These are phyloP conservation scores for Magnaporthiopsis incrustans DNA, from an alignment of 2,329 filamentous ascomycete genomes.

Conservation along the genomic window DNA sequence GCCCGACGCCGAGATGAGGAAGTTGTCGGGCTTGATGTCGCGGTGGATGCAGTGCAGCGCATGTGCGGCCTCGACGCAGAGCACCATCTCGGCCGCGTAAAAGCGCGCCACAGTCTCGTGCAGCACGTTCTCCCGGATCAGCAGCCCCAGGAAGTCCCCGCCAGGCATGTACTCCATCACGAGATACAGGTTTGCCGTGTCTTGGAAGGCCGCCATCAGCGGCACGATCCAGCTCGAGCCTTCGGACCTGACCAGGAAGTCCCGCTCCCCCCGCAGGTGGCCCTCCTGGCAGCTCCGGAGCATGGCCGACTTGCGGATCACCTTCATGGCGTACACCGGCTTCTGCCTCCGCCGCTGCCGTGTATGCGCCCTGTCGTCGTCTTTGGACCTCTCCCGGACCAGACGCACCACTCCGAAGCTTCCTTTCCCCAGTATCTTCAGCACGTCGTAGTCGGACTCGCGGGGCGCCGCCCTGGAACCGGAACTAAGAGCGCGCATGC, in stretches of 20 bases:
- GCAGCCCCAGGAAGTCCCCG: constrained; percentile 80
- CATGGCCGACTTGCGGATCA: constrained; percentile 92
- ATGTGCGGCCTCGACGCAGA: constrained; percentile 90
- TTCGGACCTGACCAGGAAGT: constrained; percentile 83
- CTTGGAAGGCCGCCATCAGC: constrained; percentile 82
- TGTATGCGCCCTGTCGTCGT: constrained; percentile 10
- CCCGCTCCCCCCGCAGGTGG: constrained; percentile 81
- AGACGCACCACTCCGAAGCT: constrained; percentile 90
- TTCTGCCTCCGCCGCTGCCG: constrained; percentile 11
- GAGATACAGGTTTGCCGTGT: constrained; percentile 74
- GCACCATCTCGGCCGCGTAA: constrained; percentile 92
- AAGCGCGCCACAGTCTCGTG: constrained; percentile 72
- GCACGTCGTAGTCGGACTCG: constrained; percentile 62
- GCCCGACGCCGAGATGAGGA: constrained; percentile 78
- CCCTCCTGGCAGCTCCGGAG: constrained; percentile 85
- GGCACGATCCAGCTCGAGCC: constrained; percentile 86
- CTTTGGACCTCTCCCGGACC: constrained; percentile 52
- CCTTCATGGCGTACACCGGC: constrained; percentile 85
- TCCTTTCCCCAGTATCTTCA: constrained; percentile 82
- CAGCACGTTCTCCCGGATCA: constrained; percentile 79
- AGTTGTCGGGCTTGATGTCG: constrained; percentile 96
- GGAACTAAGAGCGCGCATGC: constrained; percentile 30
- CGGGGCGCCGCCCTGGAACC: constrained; percentile 28
- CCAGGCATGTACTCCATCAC: constrained; percentile 99
- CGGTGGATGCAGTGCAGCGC: constrained; percentile 84